These are phyloP conservation scores for Zelonia costaricensis DNA, from an alignment of 208 protist species.

Conservation along the genomic window DNA sequence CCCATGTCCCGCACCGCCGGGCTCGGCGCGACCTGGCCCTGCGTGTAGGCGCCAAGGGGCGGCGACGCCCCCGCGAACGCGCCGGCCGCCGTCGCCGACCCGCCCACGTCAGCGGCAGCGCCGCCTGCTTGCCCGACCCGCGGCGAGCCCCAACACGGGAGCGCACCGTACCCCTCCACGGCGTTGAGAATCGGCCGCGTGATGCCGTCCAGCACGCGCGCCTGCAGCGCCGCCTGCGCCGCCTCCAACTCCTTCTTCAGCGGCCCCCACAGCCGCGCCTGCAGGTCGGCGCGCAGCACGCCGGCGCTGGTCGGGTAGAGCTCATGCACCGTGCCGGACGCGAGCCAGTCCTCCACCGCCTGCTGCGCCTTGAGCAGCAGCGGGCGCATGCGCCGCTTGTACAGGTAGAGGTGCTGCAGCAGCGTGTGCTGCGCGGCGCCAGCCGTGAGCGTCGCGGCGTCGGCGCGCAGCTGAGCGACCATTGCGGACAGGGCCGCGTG, in stretches of 20 bases:
- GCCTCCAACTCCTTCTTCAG: slow-evolving; percentile 37
- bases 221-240: slow-evolving; percentile 27
- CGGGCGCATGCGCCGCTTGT: slow-evolving; percentile 26
- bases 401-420: slow-evolving; percentile 25
- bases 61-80: neutral
- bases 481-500: slow-evolving; percentile 26
- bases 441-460: slow-evolving; percentile 1
- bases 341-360: slow-evolving; percentile 39
- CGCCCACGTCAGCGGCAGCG: neutral
- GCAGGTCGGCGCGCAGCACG: slow-evolving; percentile 23
- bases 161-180: slow-evolving; percentile 34
- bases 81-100: neutral
- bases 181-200: slow-evolving; percentile 45
- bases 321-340: slow-evolving; percentile 28
- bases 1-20: slow-evolving; percentile 64
- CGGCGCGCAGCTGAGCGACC: slow-evolving; percentile 26
- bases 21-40: slow-evolving; percentile 46
- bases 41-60: slow-evolving; percentile 19
- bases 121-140: no score
- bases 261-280: slow-evolving; percentile 44
- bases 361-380: slow-evolving; percentile 32
- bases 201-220: slow-evolving; percentile 32
- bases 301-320: slow-evolving; percentile 35
- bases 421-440: slow-evolving; percentile 15
- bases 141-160: slow-evolving; percentile 52